Evolutionary conservation across 169 alveolate genomes (phyloP).

Genomic region (Plasmodium vinckei): DNA sequence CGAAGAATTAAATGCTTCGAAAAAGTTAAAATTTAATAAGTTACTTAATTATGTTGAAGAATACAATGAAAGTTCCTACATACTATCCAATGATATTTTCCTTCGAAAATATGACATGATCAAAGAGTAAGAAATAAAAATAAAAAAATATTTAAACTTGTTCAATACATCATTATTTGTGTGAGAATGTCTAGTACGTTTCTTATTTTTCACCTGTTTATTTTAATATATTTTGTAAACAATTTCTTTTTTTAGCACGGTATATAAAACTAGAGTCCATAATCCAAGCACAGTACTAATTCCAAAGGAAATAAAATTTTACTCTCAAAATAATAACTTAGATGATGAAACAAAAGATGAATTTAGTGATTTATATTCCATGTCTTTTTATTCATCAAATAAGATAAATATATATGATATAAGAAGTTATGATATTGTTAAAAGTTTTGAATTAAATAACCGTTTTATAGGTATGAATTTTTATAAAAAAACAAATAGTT

Average conservation of each 20-base stretch:
- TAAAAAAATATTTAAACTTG: not conserved
- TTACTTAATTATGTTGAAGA: constrained; percentile 43
- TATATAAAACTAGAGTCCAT: constrained; percentile 57
- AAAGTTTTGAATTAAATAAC: constrained; percentile 37
- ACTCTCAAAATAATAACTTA: not conserved
- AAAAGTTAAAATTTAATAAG: constrained; percentile 34
- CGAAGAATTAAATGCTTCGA: constrained; percentile 18
- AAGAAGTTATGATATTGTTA: constrained; percentile 47
- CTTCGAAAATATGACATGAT: constrained; percentile 37
- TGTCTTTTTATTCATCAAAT: constrained; percentile 28
- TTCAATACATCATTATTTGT: not conserved
- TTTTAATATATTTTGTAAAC: not conserved
- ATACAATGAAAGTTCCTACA: constrained; percentile 26
- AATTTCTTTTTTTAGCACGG: constrained; percentile 16
- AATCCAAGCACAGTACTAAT: not conserved
- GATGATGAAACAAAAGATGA: not conserved
- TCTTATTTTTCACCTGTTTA: not conserved
- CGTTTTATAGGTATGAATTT: constrained; percentile 71
- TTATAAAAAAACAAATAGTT: constrained; percentile 48
- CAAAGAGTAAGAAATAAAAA: constrained; percentile 39
- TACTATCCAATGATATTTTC: constrained; percentile 33
- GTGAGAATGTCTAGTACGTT: not conserved
- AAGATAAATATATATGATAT: constrained; percentile 62
- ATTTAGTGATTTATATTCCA: constrained; percentile 12
- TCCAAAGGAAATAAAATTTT: constrained; percentile 68